phyloP scores from a whole-genome alignment of 352 stramenopile genomes.

The Pilasporangium apinafurcum region DNA sequence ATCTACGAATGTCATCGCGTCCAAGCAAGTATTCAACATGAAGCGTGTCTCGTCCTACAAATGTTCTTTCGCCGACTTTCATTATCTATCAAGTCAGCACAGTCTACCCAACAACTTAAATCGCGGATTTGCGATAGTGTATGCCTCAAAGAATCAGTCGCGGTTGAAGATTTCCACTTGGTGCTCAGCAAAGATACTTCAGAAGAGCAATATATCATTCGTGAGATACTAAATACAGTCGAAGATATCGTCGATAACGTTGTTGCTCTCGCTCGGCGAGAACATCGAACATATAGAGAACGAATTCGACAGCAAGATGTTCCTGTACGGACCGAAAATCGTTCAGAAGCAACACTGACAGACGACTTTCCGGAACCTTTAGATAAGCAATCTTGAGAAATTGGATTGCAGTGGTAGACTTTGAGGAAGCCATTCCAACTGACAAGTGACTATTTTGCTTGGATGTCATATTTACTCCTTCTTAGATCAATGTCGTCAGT shows the following conservation, averaged over 20 bases:
- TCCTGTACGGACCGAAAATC: slow-evolving; percentile 31
- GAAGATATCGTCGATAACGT: slow-evolving; percentile 26
- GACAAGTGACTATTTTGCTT: too few relatives aligned
- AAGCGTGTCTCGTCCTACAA: slow-evolving; percentile 25
- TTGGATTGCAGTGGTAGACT: too few relatives aligned
- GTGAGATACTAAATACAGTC: slow-evolving; percentile 18
- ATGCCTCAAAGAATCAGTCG: neutral
- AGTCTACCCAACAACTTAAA: slow-evolving; percentile 2
- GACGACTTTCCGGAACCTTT: slow-evolving; percentile 6
- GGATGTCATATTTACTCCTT: too few relatives aligned
- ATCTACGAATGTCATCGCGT: slow-evolving; percentile 31
- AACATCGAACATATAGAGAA: slow-evolving; percentile 14
- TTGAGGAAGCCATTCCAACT: too few relatives aligned
- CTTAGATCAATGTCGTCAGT: slow-evolving; percentile 14
- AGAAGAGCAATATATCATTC: slow-evolving; percentile 17
- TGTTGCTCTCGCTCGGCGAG: slow-evolving; percentile 6
- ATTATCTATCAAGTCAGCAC: too few relatives aligned
- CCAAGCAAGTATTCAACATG: slow-evolving; percentile 13
- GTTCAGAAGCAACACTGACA: slow-evolving; percentile 13
- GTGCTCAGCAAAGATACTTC: slow-evolving; percentile 5
- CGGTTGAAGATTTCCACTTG: neutral
- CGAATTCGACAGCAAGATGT: slow-evolving; percentile 20
- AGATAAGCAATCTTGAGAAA: too few relatives aligned
- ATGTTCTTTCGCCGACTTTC: slow-evolving; percentile 22
- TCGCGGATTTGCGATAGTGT: neutral